Percentiles rank a stretch among this genome's conserved stretches.
phyloP scores from a whole-genome alignment of 148 eudicot species.

The Fallopia convolvulus region DNA sequence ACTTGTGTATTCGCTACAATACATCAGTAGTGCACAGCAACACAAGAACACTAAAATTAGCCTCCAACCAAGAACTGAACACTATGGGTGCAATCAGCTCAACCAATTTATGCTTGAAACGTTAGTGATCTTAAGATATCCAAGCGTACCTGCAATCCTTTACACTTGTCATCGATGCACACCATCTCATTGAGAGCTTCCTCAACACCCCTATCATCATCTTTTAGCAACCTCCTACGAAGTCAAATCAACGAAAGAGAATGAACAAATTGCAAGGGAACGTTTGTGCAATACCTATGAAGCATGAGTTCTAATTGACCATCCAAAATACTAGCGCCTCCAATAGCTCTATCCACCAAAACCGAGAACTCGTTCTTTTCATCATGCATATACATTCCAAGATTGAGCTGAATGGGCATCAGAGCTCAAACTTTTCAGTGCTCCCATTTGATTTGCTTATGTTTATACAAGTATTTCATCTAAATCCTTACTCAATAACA shows the following conservation, averaged over 20 bases:
- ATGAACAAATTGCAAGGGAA: background rate
- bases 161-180: slow-evolving; percentile 43
- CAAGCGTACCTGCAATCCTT: slow-evolving; percentile 62
- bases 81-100: too few species aligned
- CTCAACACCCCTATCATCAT: slow-evolving; percentile 81
- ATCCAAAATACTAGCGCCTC: slow-evolving; percentile 85
- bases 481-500: too few species aligned
- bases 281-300: slow-evolving; percentile 56
- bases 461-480: too few species aligned
- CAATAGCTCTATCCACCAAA: slow-evolving; percentile 91
- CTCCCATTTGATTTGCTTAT: background rate
- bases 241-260: background rate
- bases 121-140: background rate
- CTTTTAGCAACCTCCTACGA: slow-evolving; percentile 73
- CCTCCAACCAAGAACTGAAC: too few species aligned
- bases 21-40: too few species aligned
- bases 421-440: background rate
- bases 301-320: slow-evolving; percentile 96
- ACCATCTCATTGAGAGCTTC: slow-evolving; percentile 87
- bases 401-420: slow-evolving; percentile 57
- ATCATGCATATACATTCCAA: slow-evolving; percentile 79
- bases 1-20: too few species aligned
- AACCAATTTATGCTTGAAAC: background rate
- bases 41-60: too few species aligned
- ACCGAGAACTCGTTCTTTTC: slow-evolving; percentile 60